Percentiles rank a stretch among this genome's conserved stretches.
phyloP scores from a whole-genome alignment of 352 stramenopile genomes.

The Pythium phragmitis region DNA sequence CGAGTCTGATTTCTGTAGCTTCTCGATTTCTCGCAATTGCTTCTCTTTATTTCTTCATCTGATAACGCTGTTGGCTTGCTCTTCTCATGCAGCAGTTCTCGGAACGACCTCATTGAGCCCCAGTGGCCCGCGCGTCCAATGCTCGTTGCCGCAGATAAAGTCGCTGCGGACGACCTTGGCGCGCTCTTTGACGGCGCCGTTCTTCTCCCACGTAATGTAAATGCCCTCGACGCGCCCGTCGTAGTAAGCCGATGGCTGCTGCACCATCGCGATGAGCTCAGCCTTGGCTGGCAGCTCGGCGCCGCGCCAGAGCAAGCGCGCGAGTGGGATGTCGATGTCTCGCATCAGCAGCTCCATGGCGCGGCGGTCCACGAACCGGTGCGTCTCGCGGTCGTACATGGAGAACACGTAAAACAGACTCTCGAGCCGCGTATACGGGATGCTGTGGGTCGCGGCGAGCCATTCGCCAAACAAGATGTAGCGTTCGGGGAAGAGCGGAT shows the following conservation, averaged over 20 bases:
- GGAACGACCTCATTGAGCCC: conserved; percentile 36
- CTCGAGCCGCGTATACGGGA: conserved; percentile 65
- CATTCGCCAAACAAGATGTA: conserved; percentile 86
- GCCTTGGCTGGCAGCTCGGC: conserved; percentile 27
- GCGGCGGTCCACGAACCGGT: conserved; percentile 19
- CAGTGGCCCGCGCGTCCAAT: conserved; percentile 51
- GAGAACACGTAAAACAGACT: conserved; percentile 82
- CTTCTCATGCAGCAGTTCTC: too few relatives aligned
- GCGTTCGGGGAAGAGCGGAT: conserved; percentile 54
- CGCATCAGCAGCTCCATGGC: conserved; percentile 26
- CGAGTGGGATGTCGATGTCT: conserved; percentile 34
- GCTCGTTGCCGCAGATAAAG: conserved; percentile 62
- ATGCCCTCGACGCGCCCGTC: conserved; percentile 49
- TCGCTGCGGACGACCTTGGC: conserved; percentile 65
- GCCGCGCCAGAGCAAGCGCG: conserved; percentile 45
- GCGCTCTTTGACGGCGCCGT: conserved; percentile 41
- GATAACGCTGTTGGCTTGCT: conserved; percentile 1
- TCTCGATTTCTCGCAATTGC: background rate
- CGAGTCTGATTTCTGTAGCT: background rate
- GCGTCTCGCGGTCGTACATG: conserved; percentile 59
- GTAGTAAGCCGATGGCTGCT: conserved; percentile 42
- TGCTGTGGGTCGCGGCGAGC: conserved; percentile 76
- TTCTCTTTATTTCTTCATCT: background rate
- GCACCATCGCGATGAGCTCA: conserved; percentile 40
- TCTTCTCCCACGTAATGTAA: conserved; percentile 58